phyloP scores from a whole-genome alignment of 768 basidiomycete genomes.

The Rhodotorula kratochvilovae region DNA sequence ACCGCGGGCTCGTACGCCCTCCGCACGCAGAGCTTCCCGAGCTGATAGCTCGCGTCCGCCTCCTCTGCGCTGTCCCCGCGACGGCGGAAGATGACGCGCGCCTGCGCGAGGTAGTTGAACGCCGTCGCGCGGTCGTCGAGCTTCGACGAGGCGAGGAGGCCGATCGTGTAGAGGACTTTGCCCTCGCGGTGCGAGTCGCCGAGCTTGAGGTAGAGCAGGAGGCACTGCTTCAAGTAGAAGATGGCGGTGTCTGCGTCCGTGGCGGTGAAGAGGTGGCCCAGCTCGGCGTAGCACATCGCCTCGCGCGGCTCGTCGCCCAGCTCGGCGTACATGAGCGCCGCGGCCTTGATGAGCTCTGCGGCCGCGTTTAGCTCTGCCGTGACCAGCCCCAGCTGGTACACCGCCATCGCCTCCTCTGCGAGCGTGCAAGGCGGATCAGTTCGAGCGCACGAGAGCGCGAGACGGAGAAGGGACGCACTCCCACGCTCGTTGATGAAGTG shows the following conservation, averaged over 20 bases:
- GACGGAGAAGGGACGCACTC: slow-evolving; percentile 4
- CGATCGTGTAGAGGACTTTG: slow-evolving; percentile 11
- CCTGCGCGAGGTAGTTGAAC: slow-evolving; percentile 7
- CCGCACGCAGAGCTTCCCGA: slow-evolving; percentile 16
- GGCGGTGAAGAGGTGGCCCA: slow-evolving; percentile 9
- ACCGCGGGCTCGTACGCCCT: slow-evolving; percentile 12
- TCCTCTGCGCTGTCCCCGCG: not conserved
- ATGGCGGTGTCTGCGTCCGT: not conserved
- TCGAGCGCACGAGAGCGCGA: no score
- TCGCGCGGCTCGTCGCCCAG: not conserved
- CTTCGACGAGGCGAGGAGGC: not conserved
- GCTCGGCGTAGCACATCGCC: slow-evolving; percentile 29
- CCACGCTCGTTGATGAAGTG: not conserved
- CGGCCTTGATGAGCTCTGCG: slow-evolving; percentile 20
- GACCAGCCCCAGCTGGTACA: slow-evolving; percentile 23
- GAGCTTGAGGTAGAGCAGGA: slow-evolving; percentile 24
- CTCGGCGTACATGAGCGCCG: slow-evolving; percentile 13
- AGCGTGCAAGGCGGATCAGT: not conserved
- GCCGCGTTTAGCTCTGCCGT: not conserved
- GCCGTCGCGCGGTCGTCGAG: not conserved
- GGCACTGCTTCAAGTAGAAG: slow-evolving; percentile 18
- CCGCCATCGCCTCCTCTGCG: slow-evolving; percentile 26
- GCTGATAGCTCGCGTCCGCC: slow-evolving; percentile 10
- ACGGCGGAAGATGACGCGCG: slow-evolving; percentile 4
- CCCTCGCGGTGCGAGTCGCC: slow-evolving; percentile 13